Conservation (phyloP, 176 grass and related monocot species). For the Triticum monococcum region DNA sequence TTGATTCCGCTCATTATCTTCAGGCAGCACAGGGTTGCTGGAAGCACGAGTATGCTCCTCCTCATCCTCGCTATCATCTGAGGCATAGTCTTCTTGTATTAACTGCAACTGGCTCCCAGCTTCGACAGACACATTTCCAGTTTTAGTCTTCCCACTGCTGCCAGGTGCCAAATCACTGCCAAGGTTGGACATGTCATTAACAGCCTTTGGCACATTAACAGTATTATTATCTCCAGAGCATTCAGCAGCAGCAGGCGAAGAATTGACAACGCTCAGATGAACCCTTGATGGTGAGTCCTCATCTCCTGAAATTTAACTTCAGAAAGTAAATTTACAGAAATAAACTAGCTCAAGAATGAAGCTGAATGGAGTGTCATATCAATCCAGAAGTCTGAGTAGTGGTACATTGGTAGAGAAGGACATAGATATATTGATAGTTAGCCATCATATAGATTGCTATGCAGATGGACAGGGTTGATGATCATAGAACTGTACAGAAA, state of each 20-base stretch:
- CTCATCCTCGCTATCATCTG: conserved; percentile 61
- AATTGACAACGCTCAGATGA: conserved; percentile 55
- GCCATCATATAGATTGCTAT: conserved; percentile 8
- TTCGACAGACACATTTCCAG: conserved; percentile 37
- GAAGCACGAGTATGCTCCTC: conserved; percentile 31
- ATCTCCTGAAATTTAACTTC: conserved; percentile 56
- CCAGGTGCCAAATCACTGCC: conserved; percentile 31
- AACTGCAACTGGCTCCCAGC: conserved; percentile 58
- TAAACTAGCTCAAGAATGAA: conserved; percentile 17
- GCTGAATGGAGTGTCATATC: conserved; percentile 26
- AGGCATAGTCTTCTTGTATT: conserved; percentile 82
- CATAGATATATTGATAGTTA: neutral
- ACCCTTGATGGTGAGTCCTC: conserved; percentile 49
- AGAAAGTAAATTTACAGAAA: conserved; percentile 41
- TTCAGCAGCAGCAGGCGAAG: conserved; percentile 39
- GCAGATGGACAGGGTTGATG: neutral
- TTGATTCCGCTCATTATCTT: conserved; percentile 34
- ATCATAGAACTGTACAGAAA: neutral
- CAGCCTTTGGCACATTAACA: conserved; percentile 33
- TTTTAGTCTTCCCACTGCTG: conserved; percentile 39
- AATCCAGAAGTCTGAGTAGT: conserved; percentile 16
- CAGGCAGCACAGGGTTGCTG: conserved; percentile 7
- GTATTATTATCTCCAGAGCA: conserved; percentile 37
- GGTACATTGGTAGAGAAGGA: neutral
- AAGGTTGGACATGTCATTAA: conserved; percentile 30